A percentile compares a stretch with the other conserved stretches of the same genome.
Conservation (phyloP, 2,329 filamentous ascomycete species). For the Trichoderma koningii region DNA sequence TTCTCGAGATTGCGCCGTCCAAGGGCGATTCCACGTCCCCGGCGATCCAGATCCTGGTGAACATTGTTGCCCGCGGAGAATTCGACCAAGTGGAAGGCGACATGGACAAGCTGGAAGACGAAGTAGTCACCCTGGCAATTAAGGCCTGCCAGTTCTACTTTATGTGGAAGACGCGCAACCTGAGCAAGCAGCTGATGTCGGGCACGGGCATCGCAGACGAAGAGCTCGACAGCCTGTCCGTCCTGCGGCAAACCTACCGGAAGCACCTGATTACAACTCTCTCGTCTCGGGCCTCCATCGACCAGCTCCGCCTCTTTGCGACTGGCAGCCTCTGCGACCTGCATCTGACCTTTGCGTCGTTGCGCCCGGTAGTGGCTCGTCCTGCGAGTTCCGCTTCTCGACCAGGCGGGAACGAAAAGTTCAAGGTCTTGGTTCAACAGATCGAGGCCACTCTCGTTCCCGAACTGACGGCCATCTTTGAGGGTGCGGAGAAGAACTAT, state of each 20-base stretch:
- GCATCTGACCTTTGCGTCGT: conserved; percentile 74
- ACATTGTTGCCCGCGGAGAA: conserved; percentile 69
- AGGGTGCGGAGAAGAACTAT: conserved; percentile 72
- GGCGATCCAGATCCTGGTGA: conserved; percentile 69
- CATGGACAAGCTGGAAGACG: conserved; percentile 75
- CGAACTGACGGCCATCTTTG: conserved; percentile 75
- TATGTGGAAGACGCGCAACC: conserved; percentile 80
- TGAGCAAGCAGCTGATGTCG: conserved; percentile 57
- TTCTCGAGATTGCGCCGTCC: conserved; percentile 66
- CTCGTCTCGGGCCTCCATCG: conserved; percentile 67
- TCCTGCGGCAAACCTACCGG: conserved; percentile 58
- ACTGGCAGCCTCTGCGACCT: conserved; percentile 80
- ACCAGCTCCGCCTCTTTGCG: conserved; percentile 75
- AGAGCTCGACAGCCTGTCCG: conserved; percentile 62
- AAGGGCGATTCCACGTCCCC: conserved; percentile 51
- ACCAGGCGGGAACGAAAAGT: conserved; percentile 36
- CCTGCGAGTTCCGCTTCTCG: conserved; percentile 34
- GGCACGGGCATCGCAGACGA: conserved; percentile 58
- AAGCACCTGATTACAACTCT: conserved; percentile 68
- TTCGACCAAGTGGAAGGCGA: conserved; percentile 69
- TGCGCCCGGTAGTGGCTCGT: conserved; percentile 57
- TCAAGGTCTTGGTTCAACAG: conserved; percentile 61
- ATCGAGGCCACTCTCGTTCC: conserved; percentile 64
- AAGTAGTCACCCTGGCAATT: conserved; percentile 74
- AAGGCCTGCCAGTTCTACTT: conserved; percentile 84